Base-by-base conservation (phyloP, 202 grass and related monocot species). In the Digitaria exilis region DNA sequence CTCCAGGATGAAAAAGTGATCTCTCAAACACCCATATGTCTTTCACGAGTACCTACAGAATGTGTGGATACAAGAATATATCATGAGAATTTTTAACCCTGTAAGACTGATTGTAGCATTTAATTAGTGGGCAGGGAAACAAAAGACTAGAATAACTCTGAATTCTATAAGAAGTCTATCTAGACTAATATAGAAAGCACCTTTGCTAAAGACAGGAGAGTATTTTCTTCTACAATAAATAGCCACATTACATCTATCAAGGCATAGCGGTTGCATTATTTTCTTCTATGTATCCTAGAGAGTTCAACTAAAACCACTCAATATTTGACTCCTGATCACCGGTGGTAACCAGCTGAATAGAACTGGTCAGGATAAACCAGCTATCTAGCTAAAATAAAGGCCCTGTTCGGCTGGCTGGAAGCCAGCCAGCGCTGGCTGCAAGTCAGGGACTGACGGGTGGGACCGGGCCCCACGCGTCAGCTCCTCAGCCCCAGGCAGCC, bases 1-100 rank as follows among this genome's bases (percentile, higher is more conserved):
- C 92, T 65, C 87, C 89, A 37, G 83, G 79, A 59, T 98, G 92
- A 78, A 95, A 98, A 65, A 98, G 87, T 75, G 96, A 98, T 83
- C 85, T 89, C 79, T 98, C 96, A 77, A 98, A 90, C 34, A 98
- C 92, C 89, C 96, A 98, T 62, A 95, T 95, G 51, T 98, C 89
- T 77, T 94, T 95, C 69, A 98, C 92, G 58, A 95, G 92, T 71
- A 98, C 89, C 92, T 98, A 76, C 42, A 85, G 16, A 86, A 84
- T 72, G 69, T 24, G 70, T 44, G 54, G 32, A 75, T 7, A 49
- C 6, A 34, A 75, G 30, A 79, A 63, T 8, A 21, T 19, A 63
- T 56, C 43, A 87, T 68, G 30, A 68, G 3, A 76, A 76, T 80
- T 6, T 50, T 76, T 61, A 13, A 7, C 49, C 18, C 42, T 49